These are phyloP conservation scores for Suillus brevipes DNA, from an alignment of 768 basidiomycete genomes.

Conservation along the genomic window DNA sequence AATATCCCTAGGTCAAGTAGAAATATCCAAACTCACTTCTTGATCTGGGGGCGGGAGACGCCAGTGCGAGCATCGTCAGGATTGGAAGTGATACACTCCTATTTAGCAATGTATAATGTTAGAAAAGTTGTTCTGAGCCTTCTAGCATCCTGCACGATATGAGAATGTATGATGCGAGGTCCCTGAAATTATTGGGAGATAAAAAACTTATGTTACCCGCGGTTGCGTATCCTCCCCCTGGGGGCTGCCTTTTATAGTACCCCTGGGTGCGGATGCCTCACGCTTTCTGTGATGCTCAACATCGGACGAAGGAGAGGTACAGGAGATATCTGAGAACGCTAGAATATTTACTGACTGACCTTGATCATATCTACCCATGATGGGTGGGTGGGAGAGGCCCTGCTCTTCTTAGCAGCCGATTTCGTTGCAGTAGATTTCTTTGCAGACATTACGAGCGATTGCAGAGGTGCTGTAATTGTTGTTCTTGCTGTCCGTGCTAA, in stretches of 20 bases:
- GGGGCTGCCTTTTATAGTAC: slow-evolving; percentile 44
- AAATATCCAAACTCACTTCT: slow-evolving; percentile 63
- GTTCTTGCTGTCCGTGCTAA: slow-evolving; percentile 20
- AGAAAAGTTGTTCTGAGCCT: background rate
- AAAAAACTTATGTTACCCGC: background rate
- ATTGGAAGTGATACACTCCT: slow-evolving; percentile 82
- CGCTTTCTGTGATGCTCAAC: slow-evolving; percentile 9
- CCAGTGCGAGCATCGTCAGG: slow-evolving; percentile 78
- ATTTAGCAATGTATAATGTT: slow-evolving; percentile 16
- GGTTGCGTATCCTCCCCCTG: slow-evolving; percentile 30
- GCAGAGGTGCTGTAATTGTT: slow-evolving; percentile 11
- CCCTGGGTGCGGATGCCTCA: slow-evolving; percentile 3
- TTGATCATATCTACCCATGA: slow-evolving; percentile 83
- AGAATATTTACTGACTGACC: slow-evolving; percentile 41
- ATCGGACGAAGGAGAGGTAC: slow-evolving; percentile 13
- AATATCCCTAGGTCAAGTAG: slow-evolving; percentile 18
- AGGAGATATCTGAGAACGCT: slow-evolving; percentile 15
- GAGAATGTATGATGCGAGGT: background rate
- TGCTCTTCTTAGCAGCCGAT: slow-evolving; percentile 37
- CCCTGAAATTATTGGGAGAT: background rate
- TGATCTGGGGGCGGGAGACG: slow-evolving; percentile 89
- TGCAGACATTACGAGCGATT: slow-evolving; percentile 26
- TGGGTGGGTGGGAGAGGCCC: slow-evolving; percentile 38
- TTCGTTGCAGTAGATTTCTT: slow-evolving; percentile 54
- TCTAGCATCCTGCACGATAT: background rate